Conservation (phyloP, 345 rosid species). For the Sisymbrium irio region DNA sequence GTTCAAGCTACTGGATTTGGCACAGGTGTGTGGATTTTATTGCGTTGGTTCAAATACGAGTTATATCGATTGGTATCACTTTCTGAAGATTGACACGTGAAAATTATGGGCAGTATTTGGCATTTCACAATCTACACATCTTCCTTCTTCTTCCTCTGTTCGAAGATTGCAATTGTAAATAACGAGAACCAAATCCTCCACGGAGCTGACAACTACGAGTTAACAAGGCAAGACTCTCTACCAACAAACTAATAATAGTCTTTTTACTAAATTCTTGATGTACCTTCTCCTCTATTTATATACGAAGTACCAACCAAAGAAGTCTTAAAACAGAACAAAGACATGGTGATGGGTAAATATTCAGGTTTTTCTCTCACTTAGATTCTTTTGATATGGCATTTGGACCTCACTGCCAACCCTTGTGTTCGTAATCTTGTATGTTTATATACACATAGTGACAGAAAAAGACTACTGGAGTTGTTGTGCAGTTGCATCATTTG, state of each 20-base stretch:
- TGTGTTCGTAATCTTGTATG: too few species aligned
- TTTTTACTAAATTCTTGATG: conserved; percentile 14
- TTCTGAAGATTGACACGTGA: not conserved
- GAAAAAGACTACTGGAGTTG: conserved; percentile 10
- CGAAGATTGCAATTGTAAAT: conserved; percentile 50
- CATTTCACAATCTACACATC: conserved; percentile 75
- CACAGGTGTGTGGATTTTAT: conserved; percentile 59
- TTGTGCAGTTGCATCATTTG: too few species aligned
- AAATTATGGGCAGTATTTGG: conserved; percentile 65
- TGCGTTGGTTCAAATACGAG: not conserved
- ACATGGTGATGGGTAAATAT: conserved; percentile 26
- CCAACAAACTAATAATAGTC: conserved; percentile 37
- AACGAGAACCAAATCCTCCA: conserved; percentile 35
- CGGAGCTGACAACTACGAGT: conserved; percentile 43
- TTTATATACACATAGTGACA: conserved; percentile 20
- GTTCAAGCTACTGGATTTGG: conserved; percentile 96
- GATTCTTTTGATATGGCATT: not conserved
- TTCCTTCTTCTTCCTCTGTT: conserved; percentile 92
- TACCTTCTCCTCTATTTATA: conserved; percentile 8
- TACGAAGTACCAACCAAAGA: conserved; percentile 17
- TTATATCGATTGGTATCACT: conserved; percentile 1
- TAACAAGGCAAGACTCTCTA: conserved; percentile 64
- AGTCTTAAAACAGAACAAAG: conserved; percentile 28
- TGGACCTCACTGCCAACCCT: not conserved
- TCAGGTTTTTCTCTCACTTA: not conserved